Evolutionary conservation across 345 rosid species (phyloP), one percentile per base, ranked within the genome.

Genomic region (Lepidium didymum): DNA sequence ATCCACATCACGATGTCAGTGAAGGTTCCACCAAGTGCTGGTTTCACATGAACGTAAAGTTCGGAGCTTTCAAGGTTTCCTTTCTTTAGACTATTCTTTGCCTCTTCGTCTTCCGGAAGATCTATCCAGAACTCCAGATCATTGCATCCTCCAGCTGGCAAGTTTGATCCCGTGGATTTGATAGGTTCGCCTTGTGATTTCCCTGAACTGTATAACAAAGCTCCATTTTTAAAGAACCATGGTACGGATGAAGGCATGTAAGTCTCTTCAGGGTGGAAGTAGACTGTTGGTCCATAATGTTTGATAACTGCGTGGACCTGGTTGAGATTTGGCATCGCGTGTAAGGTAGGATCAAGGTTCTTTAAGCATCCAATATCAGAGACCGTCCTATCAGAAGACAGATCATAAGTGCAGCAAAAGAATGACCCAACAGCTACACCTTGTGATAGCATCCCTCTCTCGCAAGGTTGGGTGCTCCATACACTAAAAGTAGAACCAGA

Each of bases 1-100:
- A 89, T 73, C 98, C 98, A 89, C 96, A 92, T 92, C 23, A 64
- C 95, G 1, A 92, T 72, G 73, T 92, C 98, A 0, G 98, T 89
- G 77, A 87, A 92, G 16, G 95, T 83, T 56, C 98, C 98, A 52
- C 98, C 98, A 0, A 86, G 59, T 27, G 88, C 92, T 54, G 96
- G 98, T 69, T 92, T 92, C 36, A 87, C 86, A 62, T 92, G 95
- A 59, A 87, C 91, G 76, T 92, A 89, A 14, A 92, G 88, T 81
- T 86, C 92, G 1, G 91, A 85, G 62, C 82, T 87, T 62, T 89
- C 91, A 7, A 89, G 52, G 65, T 87, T 77, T 42, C 96, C 98
- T 27, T 71, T 69, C 80, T 75, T 79, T 31, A 86, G 77, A 69
- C 19, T 3, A 56, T 76, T 64, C 62, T 87, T 83, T 8, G 85